These are phyloP conservation scores for Backusella sp. DNA, from an alignment of 192 early-diverging fungal species.

Conservation along the genomic window DNA sequence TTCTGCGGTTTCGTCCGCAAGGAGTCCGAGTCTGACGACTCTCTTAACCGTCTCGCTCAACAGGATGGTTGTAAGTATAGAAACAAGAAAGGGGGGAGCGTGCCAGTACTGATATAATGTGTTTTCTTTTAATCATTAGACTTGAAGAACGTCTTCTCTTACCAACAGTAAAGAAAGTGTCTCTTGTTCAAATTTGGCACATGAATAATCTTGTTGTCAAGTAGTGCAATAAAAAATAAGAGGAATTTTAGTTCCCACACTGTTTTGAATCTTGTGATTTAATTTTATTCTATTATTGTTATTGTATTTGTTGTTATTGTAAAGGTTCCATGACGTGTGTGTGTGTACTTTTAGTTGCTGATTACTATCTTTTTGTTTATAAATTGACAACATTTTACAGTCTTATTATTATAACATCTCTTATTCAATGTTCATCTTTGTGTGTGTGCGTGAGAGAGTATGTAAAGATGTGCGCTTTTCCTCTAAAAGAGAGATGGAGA, in stretches of 20 bases:
- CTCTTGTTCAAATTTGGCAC: neutral
- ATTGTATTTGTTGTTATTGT: neutral
- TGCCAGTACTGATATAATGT: neutral
- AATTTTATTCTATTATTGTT: neutral
- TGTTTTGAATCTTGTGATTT: neutral
- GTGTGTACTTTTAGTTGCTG: neutral
- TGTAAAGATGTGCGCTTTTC: too few relatives aligned
- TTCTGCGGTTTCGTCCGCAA: slow-evolving; percentile 90
- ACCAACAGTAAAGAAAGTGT: slow-evolving; percentile 59
- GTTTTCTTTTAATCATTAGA: slow-evolving; percentile 18
- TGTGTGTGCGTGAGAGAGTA: too few relatives aligned
- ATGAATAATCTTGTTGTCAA: neutral
- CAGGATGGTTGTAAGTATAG: slow-evolving; percentile 59
- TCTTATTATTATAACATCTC: too few relatives aligned
- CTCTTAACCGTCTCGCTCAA: slow-evolving; percentile 90
- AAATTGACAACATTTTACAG: too few relatives aligned
- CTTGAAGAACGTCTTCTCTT: slow-evolving; percentile 77
- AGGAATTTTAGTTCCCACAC: slow-evolving; percentile 1
- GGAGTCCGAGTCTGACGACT: slow-evolving; percentile 92
- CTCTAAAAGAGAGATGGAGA: too few relatives aligned
- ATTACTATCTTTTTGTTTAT: too few relatives aligned
- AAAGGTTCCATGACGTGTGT: neutral
- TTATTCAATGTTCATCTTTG: too few relatives aligned
- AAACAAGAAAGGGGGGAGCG: neutral
- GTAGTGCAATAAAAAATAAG: slow-evolving; percentile 1